A percentile compares a stretch with the other conserved stretches of the same genome.
phyloP scores from a whole-genome alignment of 352 stramenopile genomes.

The Phytophthora cactorum region DNA sequence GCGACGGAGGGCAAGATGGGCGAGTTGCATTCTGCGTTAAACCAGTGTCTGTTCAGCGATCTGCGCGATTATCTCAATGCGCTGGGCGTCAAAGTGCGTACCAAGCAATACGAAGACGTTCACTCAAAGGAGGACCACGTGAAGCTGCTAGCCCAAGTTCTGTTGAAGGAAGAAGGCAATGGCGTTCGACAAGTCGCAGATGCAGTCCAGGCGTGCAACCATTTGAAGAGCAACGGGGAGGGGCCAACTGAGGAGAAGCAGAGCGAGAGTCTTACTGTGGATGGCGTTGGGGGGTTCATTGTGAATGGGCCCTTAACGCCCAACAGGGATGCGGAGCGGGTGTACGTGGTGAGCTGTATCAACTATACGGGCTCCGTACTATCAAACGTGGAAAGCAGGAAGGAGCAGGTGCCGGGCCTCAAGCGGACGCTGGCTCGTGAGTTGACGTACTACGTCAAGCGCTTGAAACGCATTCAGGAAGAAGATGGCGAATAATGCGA shows the following conservation, averaged over 20 bases:
- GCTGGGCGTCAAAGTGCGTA: slow-evolving; percentile 20
- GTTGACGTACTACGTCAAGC: slow-evolving; percentile 18
- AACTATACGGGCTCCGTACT: slow-evolving; percentile 3
- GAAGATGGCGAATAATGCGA: too few relatives aligned
- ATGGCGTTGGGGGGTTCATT: not conserved
- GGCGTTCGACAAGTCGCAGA: not conserved
- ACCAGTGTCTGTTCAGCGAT: slow-evolving; percentile 16
- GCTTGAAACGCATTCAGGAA: slow-evolving; percentile 16
- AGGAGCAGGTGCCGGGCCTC: slow-evolving; percentile 1
- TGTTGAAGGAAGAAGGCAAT: not conserved
- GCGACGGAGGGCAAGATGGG: not conserved
- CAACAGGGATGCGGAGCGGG: slow-evolving; percentile 7
- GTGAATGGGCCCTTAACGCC: not conserved
- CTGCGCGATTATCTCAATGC: slow-evolving; percentile 12
- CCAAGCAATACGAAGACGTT: slow-evolving; percentile 13
- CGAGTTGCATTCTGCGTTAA: slow-evolving; percentile 6
- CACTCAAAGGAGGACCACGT: slow-evolving; percentile 25
- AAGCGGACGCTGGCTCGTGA: slow-evolving; percentile 7
- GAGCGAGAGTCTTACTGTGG: not conserved
- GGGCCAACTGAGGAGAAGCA: not conserved
- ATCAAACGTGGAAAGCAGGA: slow-evolving; percentile 8
- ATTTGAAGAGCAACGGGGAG: not conserved
- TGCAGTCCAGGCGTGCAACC: not conserved
- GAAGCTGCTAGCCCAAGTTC: slow-evolving; percentile 4
- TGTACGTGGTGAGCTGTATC: slow-evolving; percentile 16